A percentile compares a stretch with the other conserved stretches of the same genome.
These are phyloP conservation scores for Aureobasidium lini DNA, from an alignment of 2,329 filamentous ascomycete species.

Conservation along the genomic window DNA sequence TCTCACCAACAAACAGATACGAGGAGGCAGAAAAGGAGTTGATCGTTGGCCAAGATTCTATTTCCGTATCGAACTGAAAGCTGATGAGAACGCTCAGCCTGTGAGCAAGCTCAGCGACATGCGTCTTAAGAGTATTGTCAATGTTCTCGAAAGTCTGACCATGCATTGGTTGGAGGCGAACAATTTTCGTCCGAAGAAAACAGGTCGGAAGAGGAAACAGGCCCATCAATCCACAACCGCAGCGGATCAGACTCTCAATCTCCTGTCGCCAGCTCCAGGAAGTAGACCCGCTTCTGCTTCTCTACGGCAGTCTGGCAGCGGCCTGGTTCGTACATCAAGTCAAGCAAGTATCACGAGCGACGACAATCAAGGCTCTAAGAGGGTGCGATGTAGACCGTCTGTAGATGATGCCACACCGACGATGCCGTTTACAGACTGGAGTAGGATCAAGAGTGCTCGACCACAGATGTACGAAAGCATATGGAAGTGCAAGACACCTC, in stretches of 20 bases:
- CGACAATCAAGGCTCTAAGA: not conserved
- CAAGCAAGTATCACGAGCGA: not conserved
- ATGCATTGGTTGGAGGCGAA: slow-evolving; percentile 69
- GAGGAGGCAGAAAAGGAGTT: slow-evolving; percentile 52
- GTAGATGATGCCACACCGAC: not conserved
- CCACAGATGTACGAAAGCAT: slow-evolving; percentile 26
- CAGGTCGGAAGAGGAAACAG: slow-evolving; percentile 11
- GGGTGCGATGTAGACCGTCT: too few relatives aligned
- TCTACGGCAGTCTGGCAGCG: not conserved
- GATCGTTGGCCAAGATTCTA: slow-evolving; percentile 89
- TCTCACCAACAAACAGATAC: slow-evolving; percentile 46
- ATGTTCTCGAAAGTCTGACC: slow-evolving; percentile 61
- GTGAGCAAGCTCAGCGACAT: not conserved
- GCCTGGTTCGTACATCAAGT: not conserved
- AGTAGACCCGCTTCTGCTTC: not conserved
- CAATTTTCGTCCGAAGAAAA: slow-evolving; percentile 52
- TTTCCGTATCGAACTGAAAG: slow-evolving; percentile 53
- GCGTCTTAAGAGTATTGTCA: slow-evolving; percentile 47
- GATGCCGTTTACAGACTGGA: slow-evolving; percentile 31
- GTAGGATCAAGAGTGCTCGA: slow-evolving; percentile 37
- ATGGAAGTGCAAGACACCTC: slow-evolving; percentile 13
- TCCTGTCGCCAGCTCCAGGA: not conserved
- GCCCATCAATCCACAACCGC: not conserved
- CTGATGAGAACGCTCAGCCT: not conserved
- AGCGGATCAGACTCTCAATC: not conserved